Evolutionary conservation across 257 asterid species (phyloP), one percentile per base, ranked within the genome.

Genomic region (Cruciata laevipes): DNA sequence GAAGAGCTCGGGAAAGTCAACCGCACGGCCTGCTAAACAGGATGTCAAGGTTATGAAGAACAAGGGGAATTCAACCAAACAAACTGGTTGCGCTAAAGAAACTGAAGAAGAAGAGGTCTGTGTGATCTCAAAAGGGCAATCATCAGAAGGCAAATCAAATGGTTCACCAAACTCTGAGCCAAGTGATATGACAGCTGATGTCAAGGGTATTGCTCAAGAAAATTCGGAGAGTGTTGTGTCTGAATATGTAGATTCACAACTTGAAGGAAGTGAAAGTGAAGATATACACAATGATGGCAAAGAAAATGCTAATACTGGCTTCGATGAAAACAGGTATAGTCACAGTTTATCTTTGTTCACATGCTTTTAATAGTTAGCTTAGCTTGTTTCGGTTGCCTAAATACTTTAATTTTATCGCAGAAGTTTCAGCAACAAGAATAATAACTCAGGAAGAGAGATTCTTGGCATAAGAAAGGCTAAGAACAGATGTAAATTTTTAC

Each of bases 401-500:
- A 16, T 40, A 61, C 17, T 24, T 51, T 17, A 49, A 47, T 10
- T 37, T n/a, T 65, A 33, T 33, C 70, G 77, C 89, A 88, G 99
- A 83, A 67, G 66, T 75, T 76, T 72, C 35, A 40, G 72, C 72
- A 72, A 65, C 63, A 68, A 72, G 37, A 68, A 35, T 67, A 73
- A 70, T 69, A 80, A 76, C 72, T 74, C 75, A 12, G 87, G 79
- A 72, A 79, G 76, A 75, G 75, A 71, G 67, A 62, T 84, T 63
- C 80, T 83, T 53, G 90, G 89, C 63, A 38, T 74, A 76, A 85
- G 73, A 30, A 79, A 61, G 31, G 68, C 90, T 94, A 69, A 83
- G 98, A 87, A 94, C 99, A 70, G 96, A 87, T 71, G 99, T 90
- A 81, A 89, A 91, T 69, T 70, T 47, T 55, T 69, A 1, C 18